A percentile compares a stretch with the other conserved stretches of the same genome.
Evolutionary conservation across 208 protist species (phyloP).

Genomic region (Acanthamoeba sp.): DNA sequence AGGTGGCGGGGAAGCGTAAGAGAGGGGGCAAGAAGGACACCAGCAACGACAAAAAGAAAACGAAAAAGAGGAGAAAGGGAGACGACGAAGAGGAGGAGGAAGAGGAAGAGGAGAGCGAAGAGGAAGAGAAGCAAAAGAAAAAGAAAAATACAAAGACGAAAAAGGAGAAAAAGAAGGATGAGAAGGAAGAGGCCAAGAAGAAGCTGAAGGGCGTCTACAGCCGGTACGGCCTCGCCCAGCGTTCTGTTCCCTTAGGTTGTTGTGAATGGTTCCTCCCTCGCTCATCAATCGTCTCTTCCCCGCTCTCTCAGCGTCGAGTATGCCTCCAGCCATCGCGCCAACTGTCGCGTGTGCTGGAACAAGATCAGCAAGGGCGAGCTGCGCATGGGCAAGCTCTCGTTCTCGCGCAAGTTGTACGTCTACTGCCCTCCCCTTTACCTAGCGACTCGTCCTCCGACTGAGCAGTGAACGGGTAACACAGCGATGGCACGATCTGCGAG

Average conservation of each 20-base stretch:
- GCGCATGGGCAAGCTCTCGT: not conserved
- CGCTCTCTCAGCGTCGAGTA: not conserved
- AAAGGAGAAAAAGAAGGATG: not conserved
- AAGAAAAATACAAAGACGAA: not conserved
- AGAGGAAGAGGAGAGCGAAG: not conserved
- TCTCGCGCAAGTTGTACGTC: not conserved
- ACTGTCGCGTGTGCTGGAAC: conserved; percentile 23
- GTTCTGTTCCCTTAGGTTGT: not conserved
- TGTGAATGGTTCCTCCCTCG: not conserved
- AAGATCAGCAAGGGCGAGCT: conserved; percentile 18
- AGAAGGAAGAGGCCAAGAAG: not conserved
- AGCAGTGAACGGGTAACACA: not conserved
- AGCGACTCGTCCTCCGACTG: no score
- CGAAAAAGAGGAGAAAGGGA: not conserved
- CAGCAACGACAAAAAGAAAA: no score
- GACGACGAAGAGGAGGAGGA: not conserved
- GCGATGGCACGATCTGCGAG: conserved; percentile 23
- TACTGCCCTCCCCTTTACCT: no score
- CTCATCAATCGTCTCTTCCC: not conserved
- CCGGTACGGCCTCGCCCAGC: not conserved
- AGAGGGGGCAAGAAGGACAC: not conserved
- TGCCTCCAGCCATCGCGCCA: not conserved
- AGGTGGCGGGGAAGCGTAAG: not conserved
- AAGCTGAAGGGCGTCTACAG: conserved; percentile 32
- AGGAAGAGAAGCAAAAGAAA: not conserved